Evolutionary conservation across 106 monocot species (phyloP).

Genomic region (Allium cepa): DNA sequence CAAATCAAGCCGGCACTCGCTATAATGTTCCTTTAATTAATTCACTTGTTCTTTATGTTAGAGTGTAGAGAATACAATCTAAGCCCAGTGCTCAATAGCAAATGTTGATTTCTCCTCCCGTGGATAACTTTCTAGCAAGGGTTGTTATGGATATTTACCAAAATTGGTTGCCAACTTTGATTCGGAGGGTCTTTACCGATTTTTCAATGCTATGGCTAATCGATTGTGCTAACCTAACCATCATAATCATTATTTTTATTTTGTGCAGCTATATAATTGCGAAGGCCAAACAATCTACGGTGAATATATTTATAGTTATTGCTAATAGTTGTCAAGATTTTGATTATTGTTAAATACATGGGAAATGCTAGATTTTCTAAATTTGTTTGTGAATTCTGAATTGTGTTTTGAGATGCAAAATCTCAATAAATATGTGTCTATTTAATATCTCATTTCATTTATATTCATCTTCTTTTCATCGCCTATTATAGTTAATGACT

Average conservation of each 20-base stretch:
- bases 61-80: constrained; percentile 89
- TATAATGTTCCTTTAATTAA: constrained; percentile 93
- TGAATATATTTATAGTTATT: too few species aligned
- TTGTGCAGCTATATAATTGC: constrained; percentile 80
- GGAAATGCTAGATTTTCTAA: too few species aligned
- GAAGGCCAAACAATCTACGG: constrained; percentile 61
- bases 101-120: constrained; percentile 35
- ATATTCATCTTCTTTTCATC: too few species aligned
- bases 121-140: constrained; percentile 60
- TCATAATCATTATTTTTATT: constrained; percentile 93
- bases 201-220: constrained; percentile 91
- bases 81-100: constrained; percentile 47
- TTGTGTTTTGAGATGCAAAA: too few species aligned
- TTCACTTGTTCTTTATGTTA: constrained; percentile 92
- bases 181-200: constrained; percentile 84
- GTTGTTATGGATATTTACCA: constrained; percentile 82
- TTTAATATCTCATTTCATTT: too few species aligned
- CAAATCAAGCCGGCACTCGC: constrained; percentile 62
- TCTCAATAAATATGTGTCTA: too few species aligned
- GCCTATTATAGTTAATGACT: too few species aligned
- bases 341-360: too few species aligned
- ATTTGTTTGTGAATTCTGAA: too few species aligned
- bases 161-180: constrained; percentile 59
- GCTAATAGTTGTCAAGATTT: too few species aligned
- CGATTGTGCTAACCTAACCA: constrained; percentile 92